Conservation (phyloP, 306 rosid genomes). For the Casuarina glauca region DNA sequence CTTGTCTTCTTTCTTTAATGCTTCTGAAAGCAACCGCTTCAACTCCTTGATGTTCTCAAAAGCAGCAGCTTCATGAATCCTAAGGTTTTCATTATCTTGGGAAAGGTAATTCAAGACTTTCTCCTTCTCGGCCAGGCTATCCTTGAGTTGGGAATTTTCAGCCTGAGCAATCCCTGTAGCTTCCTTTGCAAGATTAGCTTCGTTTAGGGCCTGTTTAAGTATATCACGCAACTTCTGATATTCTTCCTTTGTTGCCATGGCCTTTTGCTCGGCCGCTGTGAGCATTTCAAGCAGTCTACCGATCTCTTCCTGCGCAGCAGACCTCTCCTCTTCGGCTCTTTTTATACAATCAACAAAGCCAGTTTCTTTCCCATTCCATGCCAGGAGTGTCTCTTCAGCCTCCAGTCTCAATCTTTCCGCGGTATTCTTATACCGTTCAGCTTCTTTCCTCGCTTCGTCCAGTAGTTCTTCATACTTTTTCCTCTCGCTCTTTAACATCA, state of each 20-base stretch:
- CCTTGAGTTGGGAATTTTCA: slow-evolving; percentile 67
- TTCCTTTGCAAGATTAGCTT: slow-evolving; percentile 79
- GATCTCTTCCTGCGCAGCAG: slow-evolving; percentile 45
- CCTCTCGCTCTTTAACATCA: slow-evolving; percentile 34
- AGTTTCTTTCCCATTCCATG: slow-evolving; percentile 75
- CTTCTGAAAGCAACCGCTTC: slow-evolving; percentile 57
- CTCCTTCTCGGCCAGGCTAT: slow-evolving; percentile 42
- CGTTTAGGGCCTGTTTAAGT: slow-evolving; percentile 84
- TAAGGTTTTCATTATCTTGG: slow-evolving; percentile 58
- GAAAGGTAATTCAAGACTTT: slow-evolving; percentile 41
- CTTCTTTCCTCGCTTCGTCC: slow-evolving; percentile 58
- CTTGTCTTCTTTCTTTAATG: slow-evolving; percentile 37
- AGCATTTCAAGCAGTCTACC: slow-evolving; percentile 34
- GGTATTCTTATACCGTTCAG: slow-evolving; percentile 54
- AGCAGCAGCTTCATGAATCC: slow-evolving; percentile 62
- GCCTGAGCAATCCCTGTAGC: slow-evolving; percentile 70
- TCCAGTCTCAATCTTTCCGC: slow-evolving; percentile 72
- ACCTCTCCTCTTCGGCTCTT: slow-evolving; percentile 70
- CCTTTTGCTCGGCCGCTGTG: slow-evolving; percentile 39
- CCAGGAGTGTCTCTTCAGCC: slow-evolving; percentile 72
- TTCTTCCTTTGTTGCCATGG: slow-evolving; percentile 60
- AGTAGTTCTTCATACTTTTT: slow-evolving; percentile 47
- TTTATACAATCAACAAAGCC: slow-evolving; percentile 72
- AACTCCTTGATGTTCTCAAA: slow-evolving; percentile 61
- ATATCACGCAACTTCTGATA: slow-evolving; percentile 75